Percentiles rank a stretch among this genome's conserved stretches.
phyloP scores from a whole-genome alignment of 2,329 filamentous ascomycete genomes.

The Penicillium sp. region DNA sequence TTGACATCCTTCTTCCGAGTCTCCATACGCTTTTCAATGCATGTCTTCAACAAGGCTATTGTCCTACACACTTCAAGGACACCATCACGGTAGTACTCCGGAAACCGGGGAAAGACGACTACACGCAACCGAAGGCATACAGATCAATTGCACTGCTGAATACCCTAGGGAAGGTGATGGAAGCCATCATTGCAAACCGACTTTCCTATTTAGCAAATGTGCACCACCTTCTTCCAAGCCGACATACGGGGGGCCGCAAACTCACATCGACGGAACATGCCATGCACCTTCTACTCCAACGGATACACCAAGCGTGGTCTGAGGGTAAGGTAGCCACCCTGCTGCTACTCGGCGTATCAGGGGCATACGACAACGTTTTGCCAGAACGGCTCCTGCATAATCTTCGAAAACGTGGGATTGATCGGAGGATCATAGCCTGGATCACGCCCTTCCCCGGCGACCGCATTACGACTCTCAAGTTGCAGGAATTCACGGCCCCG shows the following conservation, averaged over 20 bases:
- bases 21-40: background rate
- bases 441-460: background rate
- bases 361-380: constrained; percentile 12
- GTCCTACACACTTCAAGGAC: background rate
- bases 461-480: background rate
- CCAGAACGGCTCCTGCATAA: constrained; percentile 7
- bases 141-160: constrained; percentile 10
- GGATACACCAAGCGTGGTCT: constrained; percentile 3
- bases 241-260: constrained; percentile 9
- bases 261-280: constrained; percentile 11
- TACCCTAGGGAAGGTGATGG: constrained; percentile 10
- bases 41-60: background rate
- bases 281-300: constrained; percentile 8
- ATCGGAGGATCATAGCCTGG: background rate
- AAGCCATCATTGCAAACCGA: constrained; percentile 4
- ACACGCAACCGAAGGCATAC: constrained; percentile 9
- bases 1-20: background rate
- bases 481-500: background rate
- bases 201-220: constrained; percentile 7
- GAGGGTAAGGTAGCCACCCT: background rate
- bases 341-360: constrained; percentile 9
- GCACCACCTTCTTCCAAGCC: constrained; percentile 2
- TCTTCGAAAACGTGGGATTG: background rate
- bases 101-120: constrained; percentile 5
- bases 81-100: background rate